Conservation (phyloP, 2,329 filamentous ascomycete genomes). For the Zopfia rhizophila region DNA sequence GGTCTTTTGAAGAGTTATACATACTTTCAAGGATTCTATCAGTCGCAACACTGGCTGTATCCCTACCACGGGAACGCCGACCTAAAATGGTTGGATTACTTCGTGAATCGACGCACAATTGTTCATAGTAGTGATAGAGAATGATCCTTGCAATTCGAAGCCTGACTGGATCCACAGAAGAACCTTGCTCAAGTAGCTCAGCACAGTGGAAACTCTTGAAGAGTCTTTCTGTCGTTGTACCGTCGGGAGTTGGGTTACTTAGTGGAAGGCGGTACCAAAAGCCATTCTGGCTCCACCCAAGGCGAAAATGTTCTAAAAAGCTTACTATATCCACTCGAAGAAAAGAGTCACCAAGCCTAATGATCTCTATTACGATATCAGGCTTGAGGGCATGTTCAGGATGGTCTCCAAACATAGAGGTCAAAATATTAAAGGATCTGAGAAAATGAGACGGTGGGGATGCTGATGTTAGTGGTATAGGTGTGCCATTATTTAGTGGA, state of each 20-base stretch:
- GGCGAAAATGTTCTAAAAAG: no score
- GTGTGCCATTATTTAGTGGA: no score
- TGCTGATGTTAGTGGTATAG: no score
- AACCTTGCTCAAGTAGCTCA: slow-evolving; percentile 7
- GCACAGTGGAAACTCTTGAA: slow-evolving; percentile 7
- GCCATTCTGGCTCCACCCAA: no score
- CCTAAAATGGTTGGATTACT: slow-evolving; percentile 8
- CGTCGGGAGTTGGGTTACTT: slow-evolving; percentile 3
- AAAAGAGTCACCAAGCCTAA: no score
- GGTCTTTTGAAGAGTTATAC: slow-evolving; percentile 5
- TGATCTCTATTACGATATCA: no score
- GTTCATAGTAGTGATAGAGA: slow-evolving; percentile 17
- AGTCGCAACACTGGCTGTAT: slow-evolving; percentile 9
- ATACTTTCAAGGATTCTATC: slow-evolving; percentile 13
- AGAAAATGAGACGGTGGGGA: no score
- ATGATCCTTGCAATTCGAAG: slow-evolving; percentile 11
- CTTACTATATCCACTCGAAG: no score
- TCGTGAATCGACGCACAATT: slow-evolving; percentile 11
- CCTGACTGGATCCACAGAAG: slow-evolving; percentile 11
- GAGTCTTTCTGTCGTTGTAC: background rate
- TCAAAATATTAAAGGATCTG: no score
- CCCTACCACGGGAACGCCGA: slow-evolving; percentile 7
- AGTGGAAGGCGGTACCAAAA: slow-evolving; percentile 1
- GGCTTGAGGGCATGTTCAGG: no score
- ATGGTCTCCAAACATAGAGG: no score